phyloP scores from a whole-genome alignment of 371 early-diverging fungal species.

The Mortierella polycephala region DNA sequence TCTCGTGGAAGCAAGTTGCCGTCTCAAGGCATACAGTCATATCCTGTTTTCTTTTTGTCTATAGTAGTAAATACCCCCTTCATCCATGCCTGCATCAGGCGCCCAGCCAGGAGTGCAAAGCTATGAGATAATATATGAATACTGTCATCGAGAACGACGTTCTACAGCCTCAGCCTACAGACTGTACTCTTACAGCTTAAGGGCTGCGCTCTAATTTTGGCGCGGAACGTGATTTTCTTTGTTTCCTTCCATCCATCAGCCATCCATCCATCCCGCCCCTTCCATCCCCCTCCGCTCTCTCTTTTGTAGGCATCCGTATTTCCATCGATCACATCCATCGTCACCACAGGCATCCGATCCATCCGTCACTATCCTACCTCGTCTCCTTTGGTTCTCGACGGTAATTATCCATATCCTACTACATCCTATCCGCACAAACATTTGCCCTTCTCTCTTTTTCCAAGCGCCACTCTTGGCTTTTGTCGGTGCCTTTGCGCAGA shows the following conservation, averaged over 20 bases:
- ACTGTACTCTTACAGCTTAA: no score
- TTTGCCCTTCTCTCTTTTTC: background rate
- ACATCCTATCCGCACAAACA: background rate
- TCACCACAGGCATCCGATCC: background rate
- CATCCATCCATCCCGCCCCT: slow-evolving; percentile 9
- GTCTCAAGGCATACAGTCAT: no score
- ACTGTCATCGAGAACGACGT: slow-evolving; percentile 14
- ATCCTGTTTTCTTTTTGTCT: no score
- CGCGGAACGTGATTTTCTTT: background rate
- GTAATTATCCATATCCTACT: background rate
- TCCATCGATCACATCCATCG: background rate
- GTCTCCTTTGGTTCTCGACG: background rate
- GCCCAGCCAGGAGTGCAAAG: no score
- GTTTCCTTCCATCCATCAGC: slow-evolving; percentile 17
- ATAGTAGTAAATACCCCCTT: no score
- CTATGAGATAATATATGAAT: slow-evolving; percentile 5
- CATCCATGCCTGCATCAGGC: no score
- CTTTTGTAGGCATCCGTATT: background rate
- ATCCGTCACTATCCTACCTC: no score
- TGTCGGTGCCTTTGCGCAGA: background rate
- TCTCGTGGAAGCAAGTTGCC: no score
- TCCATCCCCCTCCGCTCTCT: background rate
- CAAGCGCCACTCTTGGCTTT: background rate
- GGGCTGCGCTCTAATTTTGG: no score
- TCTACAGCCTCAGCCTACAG: no score